Evolutionary conservation across 352 stramenopile genomes (phyloP).

Genomic region (Phytophthora aleatoria): DNA sequence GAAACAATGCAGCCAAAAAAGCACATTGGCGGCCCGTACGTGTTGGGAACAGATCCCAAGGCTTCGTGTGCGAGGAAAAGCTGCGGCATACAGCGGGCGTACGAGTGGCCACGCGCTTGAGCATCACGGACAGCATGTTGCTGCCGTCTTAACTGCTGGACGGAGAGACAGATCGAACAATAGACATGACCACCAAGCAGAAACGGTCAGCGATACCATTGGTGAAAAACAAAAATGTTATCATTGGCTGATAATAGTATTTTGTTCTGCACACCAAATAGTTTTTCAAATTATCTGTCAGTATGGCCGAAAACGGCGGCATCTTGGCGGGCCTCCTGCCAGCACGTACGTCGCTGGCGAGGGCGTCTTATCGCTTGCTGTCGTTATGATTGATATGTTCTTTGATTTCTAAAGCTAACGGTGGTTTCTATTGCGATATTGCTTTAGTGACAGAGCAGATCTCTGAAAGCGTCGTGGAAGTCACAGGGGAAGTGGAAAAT

Average conservation of each 20-base stretch:
- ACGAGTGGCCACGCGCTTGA: conserved; percentile 19
- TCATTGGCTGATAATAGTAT: conserved; percentile 8
- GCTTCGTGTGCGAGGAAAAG: conserved; percentile 40
- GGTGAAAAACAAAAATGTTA: neutral
- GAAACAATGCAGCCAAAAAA: neutral
- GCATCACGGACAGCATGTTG: conserved; percentile 25
- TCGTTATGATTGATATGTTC: neutral
- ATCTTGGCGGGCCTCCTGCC: conserved; percentile 62
- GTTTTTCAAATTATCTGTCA: conserved; percentile 21
- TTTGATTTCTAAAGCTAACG: conserved; percentile 1
- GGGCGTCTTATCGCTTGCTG: neutral
- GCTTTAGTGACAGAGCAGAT: conserved; percentile 49
- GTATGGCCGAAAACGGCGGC: conserved; percentile 30
- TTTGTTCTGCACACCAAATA: conserved; percentile 18
- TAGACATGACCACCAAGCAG: conserved; percentile 10
- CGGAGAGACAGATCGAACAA: conserved; percentile 13
- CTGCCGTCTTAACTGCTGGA: conserved; percentile 15
- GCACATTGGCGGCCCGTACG: conserved; percentile 18
- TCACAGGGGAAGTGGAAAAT: conserved; percentile 73
- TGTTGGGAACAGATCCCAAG: conserved; percentile 56
- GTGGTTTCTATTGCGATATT: neutral
- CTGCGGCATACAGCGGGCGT: conserved; percentile 5
- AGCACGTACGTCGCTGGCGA: conserved; percentile 43
- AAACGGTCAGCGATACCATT: conserved; percentile 6
- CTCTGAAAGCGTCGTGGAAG: conserved; percentile 51